Evolutionary conservation across 441 rosid species (phyloP).

Genomic region (Capsella rubella): DNA sequence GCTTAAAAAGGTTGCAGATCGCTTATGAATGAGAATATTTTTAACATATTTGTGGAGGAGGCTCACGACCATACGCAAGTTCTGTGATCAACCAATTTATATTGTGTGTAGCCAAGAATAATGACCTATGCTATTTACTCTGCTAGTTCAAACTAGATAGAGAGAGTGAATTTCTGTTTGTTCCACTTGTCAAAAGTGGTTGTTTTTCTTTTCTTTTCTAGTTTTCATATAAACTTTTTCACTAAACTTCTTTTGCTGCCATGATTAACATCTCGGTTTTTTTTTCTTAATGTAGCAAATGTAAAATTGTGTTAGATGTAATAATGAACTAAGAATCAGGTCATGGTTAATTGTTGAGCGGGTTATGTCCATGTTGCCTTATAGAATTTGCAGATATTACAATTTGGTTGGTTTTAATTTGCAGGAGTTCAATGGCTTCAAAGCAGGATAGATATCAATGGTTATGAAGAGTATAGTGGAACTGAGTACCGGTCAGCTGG

Average conservation of each 20-base stretch:
- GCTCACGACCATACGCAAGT: not conserved
- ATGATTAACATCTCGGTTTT: not conserved
- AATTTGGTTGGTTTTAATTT: conserved; percentile 19
- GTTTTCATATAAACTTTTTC: not conserved
- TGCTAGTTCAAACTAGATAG: no score
- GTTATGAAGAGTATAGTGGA: conserved; percentile 94
- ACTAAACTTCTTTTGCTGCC: not conserved
- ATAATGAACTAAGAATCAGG: not conserved
- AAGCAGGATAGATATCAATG: conserved; percentile 80
- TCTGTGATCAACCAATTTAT: not conserved
- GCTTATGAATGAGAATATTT: not conserved
- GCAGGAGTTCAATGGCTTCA: conserved; percentile 93
- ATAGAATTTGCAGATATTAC: not conserved
- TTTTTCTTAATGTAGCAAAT: not conserved
- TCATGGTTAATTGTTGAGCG: not conserved
- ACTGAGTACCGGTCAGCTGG: conserved; percentile 94
- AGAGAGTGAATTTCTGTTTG: not conserved
- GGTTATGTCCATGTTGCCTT: conserved; percentile 9
- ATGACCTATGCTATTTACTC: not conserved
- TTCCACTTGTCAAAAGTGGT: not conserved
- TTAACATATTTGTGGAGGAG: conserved; percentile 10
- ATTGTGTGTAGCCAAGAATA: conserved; percentile 5
- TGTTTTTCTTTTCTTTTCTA: not conserved
- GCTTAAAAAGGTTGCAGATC: conserved; percentile 11
- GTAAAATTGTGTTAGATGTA: not conserved